phyloP scores from a whole-genome alignment of 2,329 filamentous ascomycete species.

The Colletotrichum chlorophyti region DNA sequence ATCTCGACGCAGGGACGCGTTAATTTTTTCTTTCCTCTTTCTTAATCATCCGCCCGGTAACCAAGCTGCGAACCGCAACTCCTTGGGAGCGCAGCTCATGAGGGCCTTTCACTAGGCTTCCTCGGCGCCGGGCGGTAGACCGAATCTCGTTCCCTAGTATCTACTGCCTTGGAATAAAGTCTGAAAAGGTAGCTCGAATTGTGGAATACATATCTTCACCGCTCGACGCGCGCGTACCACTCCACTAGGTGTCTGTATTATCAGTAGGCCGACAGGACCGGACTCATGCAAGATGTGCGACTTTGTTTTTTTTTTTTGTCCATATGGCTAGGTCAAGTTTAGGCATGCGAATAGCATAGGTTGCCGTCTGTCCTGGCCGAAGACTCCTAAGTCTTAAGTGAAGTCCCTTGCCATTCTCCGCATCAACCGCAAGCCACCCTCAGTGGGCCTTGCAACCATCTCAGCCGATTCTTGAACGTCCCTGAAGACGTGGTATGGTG shows the following conservation, averaged over 20 bases:
- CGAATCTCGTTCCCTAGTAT: constrained; percentile 75
- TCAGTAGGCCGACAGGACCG: not conserved
- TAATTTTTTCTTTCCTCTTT: constrained; percentile 37
- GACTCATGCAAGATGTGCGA: too few relatives aligned
- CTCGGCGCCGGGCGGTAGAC: constrained; percentile 68
- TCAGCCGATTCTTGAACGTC: too few relatives aligned
- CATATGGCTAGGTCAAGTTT: too few relatives aligned
- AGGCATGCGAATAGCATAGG: too few relatives aligned
- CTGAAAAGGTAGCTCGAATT: constrained; percentile 87
- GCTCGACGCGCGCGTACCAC: not conserved
- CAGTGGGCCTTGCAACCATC: too few relatives aligned
- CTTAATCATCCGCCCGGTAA: constrained; percentile 47
- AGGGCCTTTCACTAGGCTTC: constrained; percentile 61
- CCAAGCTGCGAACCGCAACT: constrained; percentile 34
- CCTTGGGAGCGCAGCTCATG: constrained; percentile 38
- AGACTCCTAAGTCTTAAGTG: too few relatives aligned
- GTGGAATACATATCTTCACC: constrained; percentile 66
- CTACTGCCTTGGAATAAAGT: constrained; percentile 82
- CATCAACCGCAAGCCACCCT: too few relatives aligned
- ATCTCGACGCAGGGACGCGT: constrained; percentile 1
- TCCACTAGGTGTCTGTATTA: not conserved
- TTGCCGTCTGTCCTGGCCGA: too few relatives aligned
- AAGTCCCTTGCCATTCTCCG: too few relatives aligned
- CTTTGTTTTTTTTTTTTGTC: too few relatives aligned
- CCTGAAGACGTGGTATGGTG: too few relatives aligned